Percentiles rank a stretch among this genome's conserved stretches.
Conservation (phyloP, 2,329 filamentous ascomycete species). For the Leptographium galeiforme region DNA sequence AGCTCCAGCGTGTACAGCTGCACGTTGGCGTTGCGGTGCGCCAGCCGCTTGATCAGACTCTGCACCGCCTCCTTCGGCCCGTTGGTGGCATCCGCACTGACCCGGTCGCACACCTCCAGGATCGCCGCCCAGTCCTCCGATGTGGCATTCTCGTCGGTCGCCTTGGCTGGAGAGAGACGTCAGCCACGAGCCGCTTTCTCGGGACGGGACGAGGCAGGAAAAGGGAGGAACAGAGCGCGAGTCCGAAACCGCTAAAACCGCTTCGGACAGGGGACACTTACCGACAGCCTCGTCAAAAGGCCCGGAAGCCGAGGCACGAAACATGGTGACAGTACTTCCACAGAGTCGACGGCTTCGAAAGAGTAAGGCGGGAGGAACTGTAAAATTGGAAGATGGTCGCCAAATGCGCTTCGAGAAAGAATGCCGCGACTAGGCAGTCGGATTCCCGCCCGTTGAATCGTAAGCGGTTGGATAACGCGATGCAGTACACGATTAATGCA, state of each 20-base stretch:
- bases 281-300: constrained; percentile 48
- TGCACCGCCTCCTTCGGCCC: constrained; percentile 73
- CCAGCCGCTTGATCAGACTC: constrained; percentile 80
- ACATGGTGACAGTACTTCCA: constrained; percentile 26
- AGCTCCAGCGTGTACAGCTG: constrained; percentile 93
- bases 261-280: constrained; percentile 22
- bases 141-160: constrained; percentile 95
- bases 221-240: neutral
- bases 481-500: too few relatives aligned
- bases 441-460: neutral
- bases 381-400: neutral
- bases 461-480: too few relatives aligned
- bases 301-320: constrained; percentile 41
- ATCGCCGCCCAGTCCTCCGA: constrained; percentile 59
- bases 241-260: neutral
- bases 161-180: constrained; percentile 38
- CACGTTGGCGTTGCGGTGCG: constrained; percentile 89
- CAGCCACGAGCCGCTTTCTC: neutral
- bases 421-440: neutral
- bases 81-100: constrained; percentile 34
- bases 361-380: too few relatives aligned
- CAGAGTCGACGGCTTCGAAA: neutral
- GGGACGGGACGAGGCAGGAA: neutral
- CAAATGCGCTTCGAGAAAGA: neutral
- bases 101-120: constrained; percentile 50